A percentile compares a stretch with the other conserved stretches of the same genome.
phyloP scores from a whole-genome alignment of 441 rosid species.

The Populus tomentosa region DNA sequence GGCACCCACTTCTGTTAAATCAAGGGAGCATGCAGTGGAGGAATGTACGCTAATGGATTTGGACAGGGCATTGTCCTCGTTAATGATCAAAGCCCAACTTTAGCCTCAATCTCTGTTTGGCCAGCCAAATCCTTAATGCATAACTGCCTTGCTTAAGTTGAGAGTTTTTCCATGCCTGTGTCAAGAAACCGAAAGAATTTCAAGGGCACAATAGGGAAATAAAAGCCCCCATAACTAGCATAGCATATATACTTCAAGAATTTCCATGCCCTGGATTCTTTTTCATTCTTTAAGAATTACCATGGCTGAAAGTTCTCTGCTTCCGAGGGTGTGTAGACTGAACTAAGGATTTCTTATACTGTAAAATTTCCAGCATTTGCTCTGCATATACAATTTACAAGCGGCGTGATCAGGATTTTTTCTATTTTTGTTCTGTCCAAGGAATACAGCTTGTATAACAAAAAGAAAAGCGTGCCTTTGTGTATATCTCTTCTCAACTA shows the following conservation, averaged over 20 bases:
- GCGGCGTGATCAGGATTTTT: background rate
- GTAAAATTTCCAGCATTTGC: background rate
- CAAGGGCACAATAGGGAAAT: background rate
- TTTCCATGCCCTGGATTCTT: background rate
- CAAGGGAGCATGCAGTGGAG: background rate
- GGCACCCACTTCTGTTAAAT: background rate
- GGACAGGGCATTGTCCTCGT: too few species aligned
- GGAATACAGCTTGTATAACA: background rate
- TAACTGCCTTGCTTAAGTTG: background rate
- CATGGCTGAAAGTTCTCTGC: background rate
- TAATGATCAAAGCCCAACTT: too few species aligned
- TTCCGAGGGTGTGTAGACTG: background rate
- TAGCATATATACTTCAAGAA: background rate
- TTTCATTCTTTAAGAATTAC: background rate
- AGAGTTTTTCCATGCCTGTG: background rate
- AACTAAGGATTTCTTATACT: background rate
- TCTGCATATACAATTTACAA: background rate
- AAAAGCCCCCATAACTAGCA: background rate
- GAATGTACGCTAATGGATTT: too few species aligned
- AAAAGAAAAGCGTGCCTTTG: constrained; percentile 1
- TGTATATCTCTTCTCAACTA: background rate
- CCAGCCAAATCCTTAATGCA: background rate
- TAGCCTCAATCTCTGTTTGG: background rate
- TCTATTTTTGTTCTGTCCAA: background rate
- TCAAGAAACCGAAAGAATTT: background rate